phyloP scores from a whole-genome alignment of 2,329 filamentous ascomycete genomes.

The Cytospora piceae region DNA sequence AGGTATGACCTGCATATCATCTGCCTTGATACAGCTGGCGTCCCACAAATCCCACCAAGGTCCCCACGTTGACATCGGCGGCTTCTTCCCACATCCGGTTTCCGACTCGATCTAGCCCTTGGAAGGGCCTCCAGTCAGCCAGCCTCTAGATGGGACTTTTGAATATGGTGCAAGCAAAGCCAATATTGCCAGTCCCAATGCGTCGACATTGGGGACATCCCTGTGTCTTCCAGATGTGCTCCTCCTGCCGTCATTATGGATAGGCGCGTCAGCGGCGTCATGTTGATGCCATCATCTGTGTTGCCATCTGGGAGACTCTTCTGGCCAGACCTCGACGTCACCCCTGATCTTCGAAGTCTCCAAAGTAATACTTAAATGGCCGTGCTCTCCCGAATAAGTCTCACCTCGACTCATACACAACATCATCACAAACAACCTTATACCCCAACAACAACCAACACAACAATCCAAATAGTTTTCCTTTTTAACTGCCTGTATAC shows the following conservation, averaged over 20 bases:
- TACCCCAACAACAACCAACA: background rate
- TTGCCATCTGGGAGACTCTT: background rate
- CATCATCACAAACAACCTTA: background rate
- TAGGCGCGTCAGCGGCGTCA: slow-evolving; percentile 3
- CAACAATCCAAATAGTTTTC: background rate
- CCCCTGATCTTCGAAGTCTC: background rate
- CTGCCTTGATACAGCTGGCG: slow-evolving; percentile 1
- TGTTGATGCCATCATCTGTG: background rate
- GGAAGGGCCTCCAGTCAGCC: background rate
- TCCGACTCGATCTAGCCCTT: slow-evolving; percentile 1
- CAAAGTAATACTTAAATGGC: slow-evolving; percentile 1
- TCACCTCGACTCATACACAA: background rate
- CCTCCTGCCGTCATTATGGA: background rate
- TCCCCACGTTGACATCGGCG: slow-evolving; percentile 2
- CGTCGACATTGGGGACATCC: background rate
- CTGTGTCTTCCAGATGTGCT: background rate
- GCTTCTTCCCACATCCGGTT: background rate
- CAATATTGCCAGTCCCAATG: background rate
- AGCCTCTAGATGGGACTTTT: background rate
- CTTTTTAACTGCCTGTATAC: no score
- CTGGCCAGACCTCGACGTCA: background rate
- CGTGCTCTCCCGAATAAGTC: background rate
- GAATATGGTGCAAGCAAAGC: background rate
- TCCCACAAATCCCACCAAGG: background rate
- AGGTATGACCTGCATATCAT: background rate